Percentiles rank a stretch among this genome's conserved stretches.
phyloP scores from a whole-genome alignment of 805 yeast species.

The Lipomyces orientalis region DNA sequence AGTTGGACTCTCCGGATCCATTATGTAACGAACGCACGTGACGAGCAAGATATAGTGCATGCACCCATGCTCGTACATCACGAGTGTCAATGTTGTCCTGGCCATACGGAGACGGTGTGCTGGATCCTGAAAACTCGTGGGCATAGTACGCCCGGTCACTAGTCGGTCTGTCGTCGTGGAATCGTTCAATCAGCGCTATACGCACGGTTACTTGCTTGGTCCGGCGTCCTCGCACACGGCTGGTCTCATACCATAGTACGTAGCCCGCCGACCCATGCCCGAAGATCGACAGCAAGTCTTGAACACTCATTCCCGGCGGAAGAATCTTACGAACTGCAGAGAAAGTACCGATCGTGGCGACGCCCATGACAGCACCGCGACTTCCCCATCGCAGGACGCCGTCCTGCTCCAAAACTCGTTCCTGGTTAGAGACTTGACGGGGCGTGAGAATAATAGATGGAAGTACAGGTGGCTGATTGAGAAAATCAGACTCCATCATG shows the following conservation, averaged over 20 bases:
- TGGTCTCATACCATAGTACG: slow-evolving; percentile 35
- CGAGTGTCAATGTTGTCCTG: slow-evolving; percentile 19
- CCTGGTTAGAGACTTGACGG: slow-evolving; percentile 36
- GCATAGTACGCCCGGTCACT: slow-evolving; percentile 4
- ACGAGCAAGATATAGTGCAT: slow-evolving; percentile 41
- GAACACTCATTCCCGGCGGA: slow-evolving; percentile 24
- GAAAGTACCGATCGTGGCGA: slow-evolving; percentile 40
- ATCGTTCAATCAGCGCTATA: slow-evolving; percentile 37
- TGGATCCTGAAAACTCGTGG: neutral
- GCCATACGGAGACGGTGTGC: neutral
- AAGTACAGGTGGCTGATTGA: slow-evolving; percentile 22
- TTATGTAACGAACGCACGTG: slow-evolving; percentile 13
- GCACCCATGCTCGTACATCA: slow-evolving; percentile 44
- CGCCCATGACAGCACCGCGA: slow-evolving; percentile 40
- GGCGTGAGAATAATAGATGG: slow-evolving; percentile 41
- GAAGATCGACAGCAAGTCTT: slow-evolving; percentile 23
- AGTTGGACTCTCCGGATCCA: slow-evolving; percentile 7
- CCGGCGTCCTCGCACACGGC: slow-evolving; percentile 21
- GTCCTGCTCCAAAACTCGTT: slow-evolving; percentile 43
- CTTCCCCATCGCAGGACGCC: slow-evolving; percentile 43
- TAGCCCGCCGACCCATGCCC: slow-evolving; percentile 37
- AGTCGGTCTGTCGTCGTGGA: slow-evolving; percentile 6
- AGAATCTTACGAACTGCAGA: slow-evolving; percentile 32
- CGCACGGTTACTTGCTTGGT: slow-evolving; percentile 28
- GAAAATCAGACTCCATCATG: slow-evolving; percentile 24